Percentiles rank a stretch among this genome's conserved stretches.
Evolutionary conservation across 1,284 basidiomycete genomes (phyloP).

Genomic region (Gymnopus androsaceus): DNA sequence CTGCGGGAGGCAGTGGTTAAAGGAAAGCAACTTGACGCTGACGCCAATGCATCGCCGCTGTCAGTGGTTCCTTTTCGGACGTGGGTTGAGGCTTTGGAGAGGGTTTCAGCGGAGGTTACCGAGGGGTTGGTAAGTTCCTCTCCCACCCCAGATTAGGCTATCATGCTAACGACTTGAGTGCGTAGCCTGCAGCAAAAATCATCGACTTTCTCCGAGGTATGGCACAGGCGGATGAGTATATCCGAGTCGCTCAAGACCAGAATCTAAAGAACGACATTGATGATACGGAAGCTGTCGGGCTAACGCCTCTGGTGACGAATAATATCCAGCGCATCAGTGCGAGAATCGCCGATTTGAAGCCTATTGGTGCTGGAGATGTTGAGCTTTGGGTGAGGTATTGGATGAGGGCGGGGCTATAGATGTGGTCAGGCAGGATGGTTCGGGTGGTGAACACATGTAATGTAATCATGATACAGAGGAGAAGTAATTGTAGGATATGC

Average conservation of each 20-base stretch:
- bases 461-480: too few species aligned
- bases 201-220: background rate
- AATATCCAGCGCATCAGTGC: conserved; percentile 26
- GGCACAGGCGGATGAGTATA: background rate
- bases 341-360: conserved; percentile 23
- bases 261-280: too few species aligned
- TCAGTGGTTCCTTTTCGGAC: conserved; percentile 30
- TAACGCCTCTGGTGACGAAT: conserved; percentile 25
- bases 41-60: too few species aligned
- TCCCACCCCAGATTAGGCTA: background rate
- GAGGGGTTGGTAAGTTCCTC: background rate
- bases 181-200: conserved; percentile 7
- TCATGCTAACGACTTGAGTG: background rate
- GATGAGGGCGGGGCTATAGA: conserved; percentile 15
- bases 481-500: too few species aligned
- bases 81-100: conserved; percentile 33
- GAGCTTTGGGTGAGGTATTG: conserved; percentile 30
- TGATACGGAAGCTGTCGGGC: conserved; percentile 24
- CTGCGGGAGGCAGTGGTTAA: conserved; percentile 26
- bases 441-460: too few species aligned
- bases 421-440: too few species aligned
- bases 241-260: background rate
- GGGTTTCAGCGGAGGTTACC: conserved; percentile 12
- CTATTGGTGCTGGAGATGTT: conserved; percentile 24
- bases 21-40: conserved; percentile 13